These are phyloP conservation scores for Trichosanthes truncata DNA, from an alignment of 306 rosid genomes.

Conservation along the genomic window DNA sequence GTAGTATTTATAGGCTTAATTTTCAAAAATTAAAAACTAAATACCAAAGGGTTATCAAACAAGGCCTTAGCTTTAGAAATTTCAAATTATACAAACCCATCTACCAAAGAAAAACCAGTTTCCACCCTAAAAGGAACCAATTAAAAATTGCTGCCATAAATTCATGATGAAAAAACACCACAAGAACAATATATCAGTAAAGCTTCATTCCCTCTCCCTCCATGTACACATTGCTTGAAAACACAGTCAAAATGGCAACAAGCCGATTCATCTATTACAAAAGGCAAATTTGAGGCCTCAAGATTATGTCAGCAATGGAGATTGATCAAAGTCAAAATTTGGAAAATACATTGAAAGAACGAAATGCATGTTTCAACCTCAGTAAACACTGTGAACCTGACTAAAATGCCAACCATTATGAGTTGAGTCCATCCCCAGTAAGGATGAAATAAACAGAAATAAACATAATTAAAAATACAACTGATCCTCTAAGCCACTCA, in stretches of 20 bases:
- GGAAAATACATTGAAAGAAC: background rate
- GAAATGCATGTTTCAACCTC: slow-evolving; percentile 12
- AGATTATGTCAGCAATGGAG: background rate
- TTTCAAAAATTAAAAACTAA: too few relatives aligned
- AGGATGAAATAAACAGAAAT: slow-evolving; percentile 43
- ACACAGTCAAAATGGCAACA: background rate
- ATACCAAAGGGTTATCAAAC: too few relatives aligned
- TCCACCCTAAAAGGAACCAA: background rate
- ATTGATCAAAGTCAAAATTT: slow-evolving; percentile 12
- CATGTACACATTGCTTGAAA: background rate
- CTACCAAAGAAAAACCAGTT: background rate
- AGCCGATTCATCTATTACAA: background rate
- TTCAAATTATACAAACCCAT: background rate
- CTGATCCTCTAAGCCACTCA: slow-evolving; percentile 21
- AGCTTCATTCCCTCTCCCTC: background rate
- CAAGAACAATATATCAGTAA: background rate
- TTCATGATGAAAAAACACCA: background rate
- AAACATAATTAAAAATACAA: slow-evolving; percentile 31
- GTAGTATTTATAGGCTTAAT: too few relatives aligned
- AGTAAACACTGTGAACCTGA: slow-evolving; percentile 4
- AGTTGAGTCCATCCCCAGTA: slow-evolving; percentile 30
- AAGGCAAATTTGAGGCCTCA: background rate
- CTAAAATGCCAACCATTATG: slow-evolving; percentile 18
- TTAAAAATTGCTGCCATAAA: background rate
- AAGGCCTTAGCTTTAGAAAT: too few relatives aligned